Conservation (phyloP, 306 rosid genomes). For the Prunus mongolica region DNA sequence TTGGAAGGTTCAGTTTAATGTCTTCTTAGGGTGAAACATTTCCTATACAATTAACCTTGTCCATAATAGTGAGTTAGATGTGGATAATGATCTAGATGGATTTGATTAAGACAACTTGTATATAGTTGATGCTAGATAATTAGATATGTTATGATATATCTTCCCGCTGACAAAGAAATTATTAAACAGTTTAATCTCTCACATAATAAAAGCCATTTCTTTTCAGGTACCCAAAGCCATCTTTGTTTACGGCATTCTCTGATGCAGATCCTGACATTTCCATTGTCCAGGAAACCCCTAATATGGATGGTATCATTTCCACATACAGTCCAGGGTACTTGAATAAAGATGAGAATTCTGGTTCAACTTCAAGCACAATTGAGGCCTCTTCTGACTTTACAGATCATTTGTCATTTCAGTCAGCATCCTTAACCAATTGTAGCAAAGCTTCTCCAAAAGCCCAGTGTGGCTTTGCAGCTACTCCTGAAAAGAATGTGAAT, state of each 20-base stretch:
- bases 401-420: conserved; percentile 31
- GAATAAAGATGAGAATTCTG: conserved; percentile 41
- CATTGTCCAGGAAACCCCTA: conserved; percentile 57
- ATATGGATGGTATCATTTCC: conserved; percentile 19
- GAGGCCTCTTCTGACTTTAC: conserved; percentile 46
- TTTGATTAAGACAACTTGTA: neutral
- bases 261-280: conserved; percentile 50
- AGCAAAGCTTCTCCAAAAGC: conserved; percentile 32
- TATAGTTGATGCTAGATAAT: neutral
- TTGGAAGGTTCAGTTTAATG: neutral
- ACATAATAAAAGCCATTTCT: conserved; percentile 26
- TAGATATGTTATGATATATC: neutral
- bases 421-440: conserved; percentile 23
- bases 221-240: conserved; percentile 48
- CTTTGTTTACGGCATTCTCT: conserved; percentile 27
- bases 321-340: conserved; percentile 46
- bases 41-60: neutral
- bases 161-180: neutral
- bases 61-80: neutral
- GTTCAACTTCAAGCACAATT: conserved; percentile 47
- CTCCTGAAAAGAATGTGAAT: conserved; percentile 52
- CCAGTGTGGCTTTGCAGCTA: conserved; percentile 37
- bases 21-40: neutral
- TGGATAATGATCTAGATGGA: neutral
- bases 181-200: conserved; percentile 1